Conservation (phyloP, 805 yeast genomes). For the Isabelozyma pseudorhagii region DNA sequence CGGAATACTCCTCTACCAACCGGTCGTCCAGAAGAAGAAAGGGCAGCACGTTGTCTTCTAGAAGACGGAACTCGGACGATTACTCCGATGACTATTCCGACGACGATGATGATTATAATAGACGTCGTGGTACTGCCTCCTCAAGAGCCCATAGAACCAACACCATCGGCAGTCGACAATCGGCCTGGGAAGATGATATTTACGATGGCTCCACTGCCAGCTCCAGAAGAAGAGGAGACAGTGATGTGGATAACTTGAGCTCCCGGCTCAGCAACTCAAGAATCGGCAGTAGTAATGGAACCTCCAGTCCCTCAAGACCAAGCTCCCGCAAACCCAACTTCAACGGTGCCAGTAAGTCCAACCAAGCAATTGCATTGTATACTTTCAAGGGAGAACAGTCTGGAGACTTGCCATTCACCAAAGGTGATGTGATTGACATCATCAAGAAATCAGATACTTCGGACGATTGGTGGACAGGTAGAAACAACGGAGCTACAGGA, state of each 20-base stretch:
- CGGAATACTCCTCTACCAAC: conserved; percentile 24
- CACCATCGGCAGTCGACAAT: conserved; percentile 22
- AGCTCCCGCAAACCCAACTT: conserved; percentile 38
- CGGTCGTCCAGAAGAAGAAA: conserved; percentile 17
- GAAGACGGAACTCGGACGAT: conserved; percentile 19
- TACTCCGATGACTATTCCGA: conserved; percentile 38
- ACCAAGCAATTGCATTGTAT: conserved; percentile 86
- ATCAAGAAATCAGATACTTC: conserved; percentile 80
- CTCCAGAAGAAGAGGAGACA: conserved; percentile 24
- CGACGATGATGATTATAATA: conserved; percentile 26
- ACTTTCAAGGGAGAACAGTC: conserved; percentile 87
- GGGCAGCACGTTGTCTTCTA: conserved; percentile 9
- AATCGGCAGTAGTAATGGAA: conserved; percentile 21
- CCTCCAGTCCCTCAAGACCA: conserved; percentile 31
- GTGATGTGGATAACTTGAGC: conserved; percentile 33
- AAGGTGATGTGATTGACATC: conserved; percentile 91
- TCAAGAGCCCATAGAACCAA: conserved; percentile 7
- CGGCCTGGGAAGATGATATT: conserved; percentile 83
- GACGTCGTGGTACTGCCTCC: conserved; percentile 14
- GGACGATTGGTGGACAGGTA: conserved; percentile 99
- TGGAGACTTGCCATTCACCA: conserved; percentile 91
- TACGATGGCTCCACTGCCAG: conserved; percentile 51
- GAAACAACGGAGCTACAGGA: conserved; percentile 78
- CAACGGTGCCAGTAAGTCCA: conserved; percentile 38
- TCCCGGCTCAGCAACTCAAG: conserved; percentile 32